Conservation (phyloP, 2,329 filamentous ascomycete species). For the Davidsoniella australis region DNA sequence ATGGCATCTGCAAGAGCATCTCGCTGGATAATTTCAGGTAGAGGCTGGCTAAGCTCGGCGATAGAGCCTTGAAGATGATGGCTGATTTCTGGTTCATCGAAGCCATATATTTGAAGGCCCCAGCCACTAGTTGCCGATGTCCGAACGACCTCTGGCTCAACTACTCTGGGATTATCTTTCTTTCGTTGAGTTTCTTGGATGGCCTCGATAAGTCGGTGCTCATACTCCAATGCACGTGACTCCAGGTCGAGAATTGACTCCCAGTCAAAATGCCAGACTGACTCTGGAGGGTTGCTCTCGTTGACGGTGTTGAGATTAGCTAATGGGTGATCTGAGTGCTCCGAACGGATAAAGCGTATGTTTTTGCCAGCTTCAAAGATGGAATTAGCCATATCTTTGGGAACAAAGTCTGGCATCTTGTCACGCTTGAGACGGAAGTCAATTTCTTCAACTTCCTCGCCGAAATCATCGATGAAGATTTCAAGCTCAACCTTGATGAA, state of each 20-base stretch:
- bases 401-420: constrained; percentile 56
- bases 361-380: constrained; percentile 72
- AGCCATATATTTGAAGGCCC: constrained; percentile 31
- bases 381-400: constrained; percentile 46
- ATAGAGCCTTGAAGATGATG: constrained; percentile 34
- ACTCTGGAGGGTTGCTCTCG: constrained; percentile 33
- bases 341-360: constrained; percentile 51
- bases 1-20: constrained; percentile 15
- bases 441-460: constrained; percentile 36
- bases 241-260: constrained; percentile 48
- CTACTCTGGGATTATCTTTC: not conserved
- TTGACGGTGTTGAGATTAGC: constrained; percentile 32
- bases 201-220: constrained; percentile 17
- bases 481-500: constrained; percentile 44
- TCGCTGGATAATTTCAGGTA: constrained; percentile 12
- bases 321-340: constrained; percentile 56
- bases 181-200: constrained; percentile 1
- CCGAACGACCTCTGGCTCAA: not conserved
- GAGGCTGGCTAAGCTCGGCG: constrained; percentile 22
- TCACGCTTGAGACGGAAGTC: constrained; percentile 47
- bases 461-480: constrained; percentile 39
- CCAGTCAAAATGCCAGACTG: constrained; percentile 60
- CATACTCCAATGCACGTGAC: constrained; percentile 30
- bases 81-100: constrained; percentile 29
- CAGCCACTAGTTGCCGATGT: constrained; percentile 12